Conservation (phyloP, 495 filamentous ascomycete genomes). For the Aspergillus wentii region DNA sequence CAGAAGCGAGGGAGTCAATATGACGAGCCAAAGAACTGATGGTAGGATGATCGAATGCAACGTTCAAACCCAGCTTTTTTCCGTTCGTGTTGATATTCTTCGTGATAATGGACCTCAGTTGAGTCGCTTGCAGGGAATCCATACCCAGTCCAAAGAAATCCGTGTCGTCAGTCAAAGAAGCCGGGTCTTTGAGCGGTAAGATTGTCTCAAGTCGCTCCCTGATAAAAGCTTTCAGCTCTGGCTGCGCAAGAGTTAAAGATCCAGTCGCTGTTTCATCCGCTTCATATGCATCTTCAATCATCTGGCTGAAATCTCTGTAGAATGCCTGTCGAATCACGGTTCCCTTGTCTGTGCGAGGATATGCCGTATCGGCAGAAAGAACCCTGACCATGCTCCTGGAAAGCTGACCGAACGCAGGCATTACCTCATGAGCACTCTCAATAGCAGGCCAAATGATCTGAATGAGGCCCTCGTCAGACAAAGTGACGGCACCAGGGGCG, state of each 20-base stretch:
- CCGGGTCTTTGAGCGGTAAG: slow-evolving; percentile 2
- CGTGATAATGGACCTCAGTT: slow-evolving; percentile 36
- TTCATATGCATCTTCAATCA: slow-evolving; percentile 46
- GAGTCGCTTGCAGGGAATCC: slow-evolving; percentile 50
- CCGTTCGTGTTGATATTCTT: slow-evolving; percentile 23
- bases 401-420: slow-evolving; percentile 49
- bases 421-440: slow-evolving; percentile 39
- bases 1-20: slow-evolving; percentile 18
- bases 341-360: slow-evolving; percentile 52
- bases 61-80: slow-evolving; percentile 35
- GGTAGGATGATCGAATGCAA: slow-evolving; percentile 44
- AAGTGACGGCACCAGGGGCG: slow-evolving; percentile 24
- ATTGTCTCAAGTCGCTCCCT: slow-evolving; percentile 13
- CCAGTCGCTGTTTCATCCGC: slow-evolving; percentile 16
- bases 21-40: slow-evolving; percentile 28
- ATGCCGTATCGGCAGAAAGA: slow-evolving; percentile 38
- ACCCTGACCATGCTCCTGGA: slow-evolving; percentile 47
- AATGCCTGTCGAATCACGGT: slow-evolving; percentile 51
- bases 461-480: slow-evolving; percentile 41
- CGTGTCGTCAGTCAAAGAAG: slow-evolving; percentile 19
- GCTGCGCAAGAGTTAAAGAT: slow-evolving; percentile 12
- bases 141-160: slow-evolving; percentile 53
- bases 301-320: slow-evolving; percentile 42
- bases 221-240: slow-evolving; percentile 21
- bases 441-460: slow-evolving; percentile 50